A percentile compares a stretch with the other conserved stretches of the same genome.
These are phyloP conservation scores for Stachybotrys elegans DNA, from an alignment of 2,329 filamentous ascomycete genomes.

Conservation along the genomic window DNA sequence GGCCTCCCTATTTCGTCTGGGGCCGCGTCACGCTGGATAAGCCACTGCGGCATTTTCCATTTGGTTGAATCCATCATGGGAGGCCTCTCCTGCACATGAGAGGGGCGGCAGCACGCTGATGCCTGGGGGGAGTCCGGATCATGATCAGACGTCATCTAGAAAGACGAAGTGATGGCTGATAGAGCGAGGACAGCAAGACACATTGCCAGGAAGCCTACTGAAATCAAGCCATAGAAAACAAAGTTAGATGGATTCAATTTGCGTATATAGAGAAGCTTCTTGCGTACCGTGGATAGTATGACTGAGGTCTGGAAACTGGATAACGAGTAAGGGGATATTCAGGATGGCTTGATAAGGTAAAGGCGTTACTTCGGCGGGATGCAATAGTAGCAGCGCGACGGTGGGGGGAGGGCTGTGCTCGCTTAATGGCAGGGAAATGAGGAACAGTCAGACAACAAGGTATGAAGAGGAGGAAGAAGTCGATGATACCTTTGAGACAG, in stretches of 20 bases:
- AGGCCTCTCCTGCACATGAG: background rate
- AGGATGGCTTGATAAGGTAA: background rate
- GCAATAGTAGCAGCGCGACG: background rate
- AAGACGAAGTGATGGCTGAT: background rate
- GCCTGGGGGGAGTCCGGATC: background rate
- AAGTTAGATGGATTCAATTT: background rate
- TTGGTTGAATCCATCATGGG: background rate
- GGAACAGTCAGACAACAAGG: background rate
- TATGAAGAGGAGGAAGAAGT: background rate
- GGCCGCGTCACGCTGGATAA: background rate
- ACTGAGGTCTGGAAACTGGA: background rate
- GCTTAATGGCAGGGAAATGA: background rate
- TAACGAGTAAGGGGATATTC: background rate
- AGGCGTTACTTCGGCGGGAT: slow-evolving; percentile 1
- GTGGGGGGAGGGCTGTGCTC: background rate
- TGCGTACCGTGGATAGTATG: background rate
- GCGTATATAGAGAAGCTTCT: background rate
- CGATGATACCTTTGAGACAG: slow-evolving; percentile 1
- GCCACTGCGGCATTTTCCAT: background rate
- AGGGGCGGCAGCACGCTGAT: background rate
- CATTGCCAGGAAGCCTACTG: background rate
- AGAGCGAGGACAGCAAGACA: background rate
- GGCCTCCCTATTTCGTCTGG: background rate
- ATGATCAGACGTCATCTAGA: background rate
- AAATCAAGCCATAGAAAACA: background rate